Evolutionary conservation across 2,329 filamentous ascomycete genomes (phyloP).

Genomic region (Exophiala calicioides): DNA sequence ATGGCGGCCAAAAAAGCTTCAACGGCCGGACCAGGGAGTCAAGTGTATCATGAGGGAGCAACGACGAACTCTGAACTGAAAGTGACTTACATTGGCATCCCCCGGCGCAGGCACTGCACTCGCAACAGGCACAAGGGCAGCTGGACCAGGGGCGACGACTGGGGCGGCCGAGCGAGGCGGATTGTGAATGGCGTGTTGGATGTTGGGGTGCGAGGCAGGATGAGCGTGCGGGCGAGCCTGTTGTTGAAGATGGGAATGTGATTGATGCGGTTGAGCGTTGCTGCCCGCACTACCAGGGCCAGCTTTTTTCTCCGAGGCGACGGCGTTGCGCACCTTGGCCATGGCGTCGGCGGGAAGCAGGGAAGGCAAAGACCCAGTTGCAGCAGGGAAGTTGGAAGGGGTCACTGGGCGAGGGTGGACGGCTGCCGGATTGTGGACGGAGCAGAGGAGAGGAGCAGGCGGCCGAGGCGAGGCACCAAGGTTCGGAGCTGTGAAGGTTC

Average conservation of each 20-base stretch:
- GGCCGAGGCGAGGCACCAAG: too few relatives aligned
- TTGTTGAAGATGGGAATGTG: constrained; percentile 7
- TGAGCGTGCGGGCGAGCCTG: background rate
- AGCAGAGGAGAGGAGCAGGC: constrained; percentile 2
- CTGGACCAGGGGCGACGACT: constrained; percentile 7
- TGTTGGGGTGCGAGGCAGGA: background rate
- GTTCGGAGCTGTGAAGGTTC: too few relatives aligned
- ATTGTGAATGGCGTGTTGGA: constrained; percentile 8
- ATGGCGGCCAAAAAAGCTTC: constrained; percentile 28
- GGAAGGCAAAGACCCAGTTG: constrained; percentile 11
- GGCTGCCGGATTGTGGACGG: constrained; percentile 1
- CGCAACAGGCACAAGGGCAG: constrained; percentile 7
- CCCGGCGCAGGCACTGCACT: constrained; percentile 10
- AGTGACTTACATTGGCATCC: constrained; percentile 24
- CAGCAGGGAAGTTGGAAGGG: constrained; percentile 21
- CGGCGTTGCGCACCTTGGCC: constrained; percentile 24
- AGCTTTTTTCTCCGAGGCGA: constrained; percentile 25
- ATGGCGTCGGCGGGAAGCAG: constrained; percentile 20
- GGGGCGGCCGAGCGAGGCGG: constrained; percentile 10
- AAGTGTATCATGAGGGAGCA: constrained; percentile 2
- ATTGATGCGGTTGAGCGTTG: constrained; percentile 1
- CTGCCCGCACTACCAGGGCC: constrained; percentile 11
- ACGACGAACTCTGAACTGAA: background rate
- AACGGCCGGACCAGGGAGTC: constrained; percentile 22
- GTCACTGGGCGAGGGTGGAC: constrained; percentile 9